phyloP scores from a whole-genome alignment of 2,329 filamentous ascomycete species.

The Iodosphaeria phyllophila region DNA sequence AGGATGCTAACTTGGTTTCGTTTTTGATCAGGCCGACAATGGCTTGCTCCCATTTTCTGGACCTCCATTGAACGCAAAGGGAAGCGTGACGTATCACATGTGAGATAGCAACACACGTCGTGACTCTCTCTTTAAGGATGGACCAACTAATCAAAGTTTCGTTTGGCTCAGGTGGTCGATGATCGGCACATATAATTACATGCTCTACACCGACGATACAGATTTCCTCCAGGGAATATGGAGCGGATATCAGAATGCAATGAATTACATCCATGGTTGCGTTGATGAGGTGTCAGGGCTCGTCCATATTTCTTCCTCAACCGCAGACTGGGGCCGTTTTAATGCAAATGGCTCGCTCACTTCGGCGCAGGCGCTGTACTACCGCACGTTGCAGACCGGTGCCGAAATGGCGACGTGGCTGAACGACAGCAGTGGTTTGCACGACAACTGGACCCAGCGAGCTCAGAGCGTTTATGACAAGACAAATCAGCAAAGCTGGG shows the following conservation, averaged over 20 bases:
- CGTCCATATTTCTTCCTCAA: conserved; percentile 7
- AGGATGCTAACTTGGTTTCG: conserved; percentile 1
- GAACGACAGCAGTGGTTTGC: conserved; percentile 19
- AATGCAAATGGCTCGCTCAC: conserved; percentile 7
- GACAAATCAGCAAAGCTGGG: conserved; percentile 29
- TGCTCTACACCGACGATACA: conserved; percentile 33
- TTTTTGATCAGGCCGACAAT: conserved; percentile 1
- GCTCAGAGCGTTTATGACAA: conserved; percentile 22
- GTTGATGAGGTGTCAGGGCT: conserved; percentile 8
- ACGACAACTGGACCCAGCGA: conserved; percentile 18
- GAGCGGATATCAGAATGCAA: conserved; percentile 25
- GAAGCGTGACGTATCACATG: conserved; percentile 13
- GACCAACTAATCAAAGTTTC: conserved; percentile 1
- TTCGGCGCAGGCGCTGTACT: conserved; percentile 17
- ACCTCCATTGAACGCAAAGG: conserved; percentile 7
- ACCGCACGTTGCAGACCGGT: conserved; percentile 33
- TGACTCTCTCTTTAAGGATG: not conserved
- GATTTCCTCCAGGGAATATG: conserved; percentile 26
- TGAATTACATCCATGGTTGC: conserved; percentile 13
- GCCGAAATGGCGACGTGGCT: conserved; percentile 28
- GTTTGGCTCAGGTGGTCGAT: conserved; percentile 19
- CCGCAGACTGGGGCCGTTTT: conserved; percentile 12
- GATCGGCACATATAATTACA: conserved; percentile 38
- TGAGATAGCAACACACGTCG: too few relatives aligned
- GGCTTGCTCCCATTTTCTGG: conserved; percentile 12